Conservation (phyloP, 2,329 filamentous ascomycete species). For the Alternaria metachromatica region DNA sequence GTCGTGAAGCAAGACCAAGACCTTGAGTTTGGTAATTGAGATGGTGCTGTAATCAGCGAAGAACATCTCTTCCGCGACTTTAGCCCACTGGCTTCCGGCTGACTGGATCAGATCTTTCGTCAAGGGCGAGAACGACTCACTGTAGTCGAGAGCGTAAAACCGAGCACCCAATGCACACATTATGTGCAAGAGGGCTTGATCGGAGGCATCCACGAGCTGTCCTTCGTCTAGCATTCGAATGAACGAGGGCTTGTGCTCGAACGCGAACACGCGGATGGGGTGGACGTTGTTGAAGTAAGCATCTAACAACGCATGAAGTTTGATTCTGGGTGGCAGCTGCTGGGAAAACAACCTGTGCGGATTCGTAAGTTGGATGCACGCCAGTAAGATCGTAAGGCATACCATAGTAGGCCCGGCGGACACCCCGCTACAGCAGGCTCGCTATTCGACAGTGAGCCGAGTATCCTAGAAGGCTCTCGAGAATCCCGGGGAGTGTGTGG, state of each 20-base stretch:
- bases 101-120: constrained; percentile 39
- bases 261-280: constrained; percentile 36
- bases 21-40: constrained; percentile 40
- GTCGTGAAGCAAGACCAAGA: constrained; percentile 40
- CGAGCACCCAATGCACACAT: constrained; percentile 42
- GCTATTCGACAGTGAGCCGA: constrained; percentile 2
- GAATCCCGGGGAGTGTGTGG: constrained; percentile 25
- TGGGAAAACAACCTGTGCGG: constrained; percentile 30
- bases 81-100: constrained; percentile 44
- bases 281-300: constrained; percentile 43
- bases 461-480: constrained; percentile 6
- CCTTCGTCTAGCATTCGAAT: constrained; percentile 44
- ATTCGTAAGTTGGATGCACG: not conserved
- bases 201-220: constrained; percentile 34
- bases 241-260: constrained; percentile 42
- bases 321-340: constrained; percentile 30
- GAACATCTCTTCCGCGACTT: constrained; percentile 41
- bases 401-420: constrained; percentile 35
- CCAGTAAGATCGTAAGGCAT: not conserved
- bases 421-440: constrained; percentile 23
- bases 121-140: constrained; percentile 33
- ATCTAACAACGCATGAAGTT: constrained; percentile 36
- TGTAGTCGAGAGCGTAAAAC: constrained; percentile 42
- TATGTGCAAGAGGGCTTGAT: constrained; percentile 40
- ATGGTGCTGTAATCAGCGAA: constrained; percentile 45